These are phyloP conservation scores for Aureoboletus auriporus DNA, from an alignment of 768 basidiomycete genomes.

Conservation along the genomic window DNA sequence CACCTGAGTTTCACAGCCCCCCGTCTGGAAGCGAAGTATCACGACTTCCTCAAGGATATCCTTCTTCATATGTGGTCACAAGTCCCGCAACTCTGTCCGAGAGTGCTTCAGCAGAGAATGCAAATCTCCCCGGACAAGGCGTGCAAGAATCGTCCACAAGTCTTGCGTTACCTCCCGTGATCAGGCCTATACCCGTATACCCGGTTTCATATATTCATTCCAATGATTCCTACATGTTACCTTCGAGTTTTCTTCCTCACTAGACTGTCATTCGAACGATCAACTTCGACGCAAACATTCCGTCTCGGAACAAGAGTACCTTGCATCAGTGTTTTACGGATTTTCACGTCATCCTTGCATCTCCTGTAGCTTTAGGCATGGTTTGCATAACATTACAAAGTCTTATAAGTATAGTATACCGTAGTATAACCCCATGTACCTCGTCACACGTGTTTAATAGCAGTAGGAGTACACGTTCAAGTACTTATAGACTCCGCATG, in stretches of 20 bases:
- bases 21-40: constrained; percentile 9
- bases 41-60: constrained; percentile 7
- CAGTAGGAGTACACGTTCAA: neutral
- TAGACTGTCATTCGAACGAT: constrained; percentile 2
- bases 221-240: constrained; percentile 4
- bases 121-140: neutral
- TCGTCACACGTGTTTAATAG: constrained; percentile 2
- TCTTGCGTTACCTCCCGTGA: constrained; percentile 16
- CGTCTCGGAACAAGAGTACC: neutral
- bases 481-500: neutral
- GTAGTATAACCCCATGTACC: constrained; percentile 3
- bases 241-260: neutral
- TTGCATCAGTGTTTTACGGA: constrained; percentile 8
- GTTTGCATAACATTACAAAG: neutral
- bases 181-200: constrained; percentile 29
- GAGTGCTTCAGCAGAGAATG: constrained; percentile 4
- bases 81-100: constrained; percentile 2
- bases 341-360: constrained; percentile 4
- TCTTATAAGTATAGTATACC: neutral
- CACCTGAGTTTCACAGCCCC: constrained; percentile 4
- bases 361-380: constrained; percentile 11
- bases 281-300: neutral
- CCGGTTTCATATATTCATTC: constrained; percentile 23
- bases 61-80: constrained; percentile 4
- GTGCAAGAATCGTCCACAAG: constrained; percentile 7